Evolutionary conservation across 2,329 filamentous ascomycete species (phyloP), one percentile per base, ranked within the genome.

Genomic region (Fusarium metavorans): DNA sequence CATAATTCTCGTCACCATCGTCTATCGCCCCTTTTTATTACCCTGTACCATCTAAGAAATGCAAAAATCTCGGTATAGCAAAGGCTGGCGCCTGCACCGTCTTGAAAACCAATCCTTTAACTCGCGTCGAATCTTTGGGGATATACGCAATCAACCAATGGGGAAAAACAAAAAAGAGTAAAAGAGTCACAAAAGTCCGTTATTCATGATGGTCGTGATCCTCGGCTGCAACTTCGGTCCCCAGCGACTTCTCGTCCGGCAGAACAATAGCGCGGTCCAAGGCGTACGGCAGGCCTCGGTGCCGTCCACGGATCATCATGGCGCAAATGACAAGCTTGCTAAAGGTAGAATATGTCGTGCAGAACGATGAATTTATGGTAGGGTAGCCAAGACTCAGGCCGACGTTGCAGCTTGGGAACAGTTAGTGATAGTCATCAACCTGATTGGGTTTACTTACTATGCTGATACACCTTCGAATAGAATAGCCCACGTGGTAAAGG

Each of bases 281-380:
- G 2, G 76, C 64, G 45, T 83, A 82, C 0, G 82, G 82, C 11
- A 84, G 74, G 1, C 80, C 80, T 1, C 82, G 78, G 50, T 84
- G 82, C 1, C 82, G 80, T 2, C 82, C 82, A 18, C 82, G 79
- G 27, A 84, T 77, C 82, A 84, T 84, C 79, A 82, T 82, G 39
- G 77, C 77, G 58, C 82, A 83, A n/a, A 84, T 76, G 50, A 84
- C 76, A 1, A 84, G 64, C 67, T 84, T 84, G 70, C 82, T 80
- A 32, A 82, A 81, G 0, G 73, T 79, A 1, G 74, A 74, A n/a
- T 83, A 82, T 45, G 79, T 62, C 16, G 78, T 80, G 41, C 76
- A 78, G 18, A 83, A 77, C 0, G 82, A 82, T 1, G 78, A 30
- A 27, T 27, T 27, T 27, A 27, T 27, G 25, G 67, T 74, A 0